These are phyloP conservation scores for Imleria badia DNA, from an alignment of 768 basidiomycete species.

Conservation along the genomic window DNA sequence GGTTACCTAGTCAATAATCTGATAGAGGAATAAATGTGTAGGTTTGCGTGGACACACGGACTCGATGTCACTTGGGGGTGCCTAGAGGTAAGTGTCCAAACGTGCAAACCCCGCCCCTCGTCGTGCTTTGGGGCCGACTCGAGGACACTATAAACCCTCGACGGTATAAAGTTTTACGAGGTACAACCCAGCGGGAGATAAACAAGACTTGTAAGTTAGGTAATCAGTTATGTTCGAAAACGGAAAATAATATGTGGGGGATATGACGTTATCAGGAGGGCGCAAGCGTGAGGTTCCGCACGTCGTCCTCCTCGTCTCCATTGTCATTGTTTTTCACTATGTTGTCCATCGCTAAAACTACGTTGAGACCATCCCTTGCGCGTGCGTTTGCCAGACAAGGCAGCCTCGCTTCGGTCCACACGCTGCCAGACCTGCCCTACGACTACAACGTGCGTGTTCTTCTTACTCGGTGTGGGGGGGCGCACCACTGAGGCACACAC, in stretches of 20 bases:
- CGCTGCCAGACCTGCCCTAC: conserved; percentile 79
- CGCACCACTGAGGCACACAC: neutral
- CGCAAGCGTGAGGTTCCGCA: neutral
- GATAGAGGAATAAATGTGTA: conserved; percentile 10
- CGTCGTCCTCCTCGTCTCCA: neutral
- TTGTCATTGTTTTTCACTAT: conserved; percentile 29
- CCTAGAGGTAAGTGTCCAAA: neutral
- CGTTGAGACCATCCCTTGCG: conserved; percentile 43
- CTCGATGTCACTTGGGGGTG: neutral
- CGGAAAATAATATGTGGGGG: neutral
- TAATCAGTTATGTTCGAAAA: conserved; percentile 3
- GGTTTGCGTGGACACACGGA: neutral
- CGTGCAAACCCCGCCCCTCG: neutral
- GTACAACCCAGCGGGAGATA: no score
- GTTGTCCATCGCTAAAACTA: conserved; percentile 48
- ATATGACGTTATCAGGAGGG: conserved; percentile 1
- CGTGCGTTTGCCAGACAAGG: conserved; percentile 46
- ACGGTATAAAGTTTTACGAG: conserved; percentile 19
- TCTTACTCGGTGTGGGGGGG: neutral
- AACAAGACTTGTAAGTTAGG: neutral
- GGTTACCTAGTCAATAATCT: conserved; percentile 6
- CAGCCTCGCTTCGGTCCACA: conserved; percentile 54
- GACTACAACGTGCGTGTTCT: conserved; percentile 61
- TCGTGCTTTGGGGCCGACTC: neutral
- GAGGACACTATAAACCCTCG: conserved; percentile 11